Evolutionary conservation across 78 protist species (phyloP).

Genomic region (Tieghemostelium lacteum): DNA sequence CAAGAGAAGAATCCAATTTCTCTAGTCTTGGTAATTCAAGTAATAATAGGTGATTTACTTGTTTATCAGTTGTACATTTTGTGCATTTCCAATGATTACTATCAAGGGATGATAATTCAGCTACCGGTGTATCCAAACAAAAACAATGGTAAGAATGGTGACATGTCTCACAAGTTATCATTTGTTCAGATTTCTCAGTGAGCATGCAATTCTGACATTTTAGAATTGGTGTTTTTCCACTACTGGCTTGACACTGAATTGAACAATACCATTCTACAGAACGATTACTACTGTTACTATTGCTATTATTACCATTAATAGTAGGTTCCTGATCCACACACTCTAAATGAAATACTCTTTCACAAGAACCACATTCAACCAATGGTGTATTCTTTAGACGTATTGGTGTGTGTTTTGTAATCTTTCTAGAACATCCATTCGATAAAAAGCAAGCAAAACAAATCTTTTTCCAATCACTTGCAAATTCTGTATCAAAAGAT

Average conservation of each 20-base stretch:
- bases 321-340: constrained; percentile 49
- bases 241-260: constrained; percentile 18
- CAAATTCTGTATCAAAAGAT: constrained; percentile 36
- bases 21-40: constrained; percentile 34
- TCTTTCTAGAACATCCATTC: constrained; percentile 5
- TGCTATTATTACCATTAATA: too few species aligned
- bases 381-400: constrained; percentile 14
- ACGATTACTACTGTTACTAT: not conserved
- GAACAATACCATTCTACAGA: constrained; percentile 37
- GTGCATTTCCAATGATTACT: constrained; percentile 39
- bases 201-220: constrained; percentile 35
- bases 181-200: not conserved
- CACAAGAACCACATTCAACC: constrained; percentile 22
- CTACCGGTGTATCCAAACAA: constrained; percentile 34
- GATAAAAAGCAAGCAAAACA: constrained; percentile 37
- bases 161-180: constrained; percentile 33
- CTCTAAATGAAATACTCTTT: constrained; percentile 32
- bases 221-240: not conserved
- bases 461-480: constrained; percentile 38
- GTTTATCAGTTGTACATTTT: constrained; percentile 1
- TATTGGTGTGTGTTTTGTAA: constrained; percentile 11
- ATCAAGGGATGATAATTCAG: constrained; percentile 17
- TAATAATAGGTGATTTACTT: not conserved
- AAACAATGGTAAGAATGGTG: constrained; percentile 32
- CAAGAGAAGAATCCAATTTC: not conserved